Conservation (phyloP, 2,329 filamentous ascomycete genomes). For the Botrytis hyacinthi region DNA sequence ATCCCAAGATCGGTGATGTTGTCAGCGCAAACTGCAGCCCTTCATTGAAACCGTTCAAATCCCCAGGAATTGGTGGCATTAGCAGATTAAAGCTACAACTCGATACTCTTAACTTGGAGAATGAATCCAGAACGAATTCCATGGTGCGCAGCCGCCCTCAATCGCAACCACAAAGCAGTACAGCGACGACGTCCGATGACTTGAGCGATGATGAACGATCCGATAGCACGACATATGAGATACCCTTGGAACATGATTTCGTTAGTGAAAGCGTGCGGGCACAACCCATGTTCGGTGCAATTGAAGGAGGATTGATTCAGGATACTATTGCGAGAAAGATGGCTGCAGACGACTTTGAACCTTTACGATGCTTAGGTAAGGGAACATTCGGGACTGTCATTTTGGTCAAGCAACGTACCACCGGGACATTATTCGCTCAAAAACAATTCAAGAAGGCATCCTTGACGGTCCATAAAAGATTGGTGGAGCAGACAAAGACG, state of each 20-base stretch:
- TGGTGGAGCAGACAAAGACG: conserved; percentile 96
- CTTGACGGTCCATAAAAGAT: conserved; percentile 88
- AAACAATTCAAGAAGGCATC: conserved; percentile 99
- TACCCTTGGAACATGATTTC: conserved; percentile 81
- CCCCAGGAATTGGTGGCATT: conserved; percentile 65
- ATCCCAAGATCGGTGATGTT: conserved; percentile 42
- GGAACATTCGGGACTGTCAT: conserved; percentile 94
- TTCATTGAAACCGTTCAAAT: conserved; percentile 48
- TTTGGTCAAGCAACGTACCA: conserved; percentile 83
- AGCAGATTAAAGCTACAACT: conserved; percentile 79
- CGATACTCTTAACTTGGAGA: conserved; percentile 70
- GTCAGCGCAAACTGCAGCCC: conserved; percentile 60
- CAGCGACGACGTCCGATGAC: conserved; percentile 35
- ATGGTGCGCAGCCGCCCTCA: conserved; percentile 56
- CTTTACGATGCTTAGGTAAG: conserved; percentile 88
- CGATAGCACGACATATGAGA: conserved; percentile 79
- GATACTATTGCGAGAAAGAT: conserved; percentile 67
- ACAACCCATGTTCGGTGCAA: conserved; percentile 42
- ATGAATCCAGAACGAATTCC: conserved; percentile 52
- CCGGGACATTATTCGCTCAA: conserved; percentile 89
- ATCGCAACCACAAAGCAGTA: conserved; percentile 53
- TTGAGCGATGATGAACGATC: conserved; percentile 62
- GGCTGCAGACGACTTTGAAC: conserved; percentile 85
- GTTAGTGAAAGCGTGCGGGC: conserved; percentile 61
- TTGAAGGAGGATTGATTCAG: conserved; percentile 55